Base-by-base conservation (phyloP, 805 yeast genomes). In the Candida tibetensis region DNA sequence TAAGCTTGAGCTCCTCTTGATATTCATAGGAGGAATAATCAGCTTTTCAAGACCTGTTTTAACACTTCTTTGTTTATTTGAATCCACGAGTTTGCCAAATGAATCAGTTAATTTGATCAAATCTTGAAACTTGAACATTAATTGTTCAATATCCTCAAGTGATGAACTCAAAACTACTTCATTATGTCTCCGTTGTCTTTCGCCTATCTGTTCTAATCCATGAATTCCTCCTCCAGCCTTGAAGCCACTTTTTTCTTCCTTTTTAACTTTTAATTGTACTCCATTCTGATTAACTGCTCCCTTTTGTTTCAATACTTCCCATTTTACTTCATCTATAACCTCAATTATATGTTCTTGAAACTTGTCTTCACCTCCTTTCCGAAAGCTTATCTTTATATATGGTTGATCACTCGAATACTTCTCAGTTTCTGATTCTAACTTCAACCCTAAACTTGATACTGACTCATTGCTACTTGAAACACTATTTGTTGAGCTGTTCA, bases 81-180 rank as follows among this genome's bases (percentile, higher is more conserved):
- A 21, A 14, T 28, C 40, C 10, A 41, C 30, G 10, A 44, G 34
- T 14, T 39, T 40, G 19, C 34, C 64, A 39, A 73, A 71, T n/a
- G 71, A 58, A n/a, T 57, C 55, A 12, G 77, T 82, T 19, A 89
- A 58, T 26, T 67, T 62, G 16, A 82, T 75, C 35, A 90, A 72
- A 42, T 88, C 90, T 46, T 77, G 77, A 2, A 90, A 95, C 48
- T 85, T 76, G n/a, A 77, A 71, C 81, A 86, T 82, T 36, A 89
- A 65, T 30, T 81, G 81, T 44, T 84, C 82, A 32, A 90, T 62
- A 57, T 88, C 96, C 30, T 79, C 82, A 28, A 90, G 61, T 0
- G 96, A 88, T 30, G 74, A 73, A 25, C 76, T 75, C 40, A 90
- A 62, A 1, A 89, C 69, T 13, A 69, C 55, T 33, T 82, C 82